Evolutionary conservation across 75 land plant species (phyloP), one percentile per base, ranked within the genome.

Genomic region (Gnetum montanum): DNA sequence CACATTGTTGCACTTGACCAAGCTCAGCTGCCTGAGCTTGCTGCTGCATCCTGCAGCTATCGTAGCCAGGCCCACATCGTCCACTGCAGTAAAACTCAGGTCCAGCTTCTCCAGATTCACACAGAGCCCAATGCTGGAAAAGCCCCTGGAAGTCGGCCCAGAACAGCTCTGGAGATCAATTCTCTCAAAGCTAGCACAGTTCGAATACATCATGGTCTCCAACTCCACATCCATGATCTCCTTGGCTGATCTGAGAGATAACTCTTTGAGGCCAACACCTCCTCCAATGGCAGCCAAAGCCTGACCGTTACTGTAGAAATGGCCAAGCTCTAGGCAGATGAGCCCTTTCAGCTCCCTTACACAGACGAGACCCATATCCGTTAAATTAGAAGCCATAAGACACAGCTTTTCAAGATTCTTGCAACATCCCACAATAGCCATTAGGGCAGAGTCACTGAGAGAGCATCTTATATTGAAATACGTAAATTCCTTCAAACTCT

Each of bases 61-160:
- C 30, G 46, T 30, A 31, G 27, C 30, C 46, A 73, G 46, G 38
- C 75, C 63, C 34, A 70, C 25, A 43, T 63, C 75, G 34, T 73
- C 75, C 34, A 73, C 76, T 12, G 40, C 23, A 16, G 76, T 73
- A 6, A 57, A 73, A 43, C 76, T 73, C 61, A 73, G 34, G 43
- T 73, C 68, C 59, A 73, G 50, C 34, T 12, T 52, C 26, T 45
- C 24, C 37, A 73, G 31, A 35, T 70, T 70, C 12, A 26, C 34
- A 51, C 75, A 70, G 3, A 47, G 43, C 31, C 61, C 53, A 34
- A 73, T 70, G 0, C 62, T 34, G 24, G 75, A 73, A 57, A 62
- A 73, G n/a, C 74, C 76, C 43, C 57, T 63, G 27, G 76, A 44
- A 2, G 75, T 45, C 4, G 65, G 75, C 23, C 76, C 76, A 8